Evolutionary conservation across 2,329 filamentous ascomycete genomes (phyloP).

Genomic region (Chaetomium strumarium): DNA sequence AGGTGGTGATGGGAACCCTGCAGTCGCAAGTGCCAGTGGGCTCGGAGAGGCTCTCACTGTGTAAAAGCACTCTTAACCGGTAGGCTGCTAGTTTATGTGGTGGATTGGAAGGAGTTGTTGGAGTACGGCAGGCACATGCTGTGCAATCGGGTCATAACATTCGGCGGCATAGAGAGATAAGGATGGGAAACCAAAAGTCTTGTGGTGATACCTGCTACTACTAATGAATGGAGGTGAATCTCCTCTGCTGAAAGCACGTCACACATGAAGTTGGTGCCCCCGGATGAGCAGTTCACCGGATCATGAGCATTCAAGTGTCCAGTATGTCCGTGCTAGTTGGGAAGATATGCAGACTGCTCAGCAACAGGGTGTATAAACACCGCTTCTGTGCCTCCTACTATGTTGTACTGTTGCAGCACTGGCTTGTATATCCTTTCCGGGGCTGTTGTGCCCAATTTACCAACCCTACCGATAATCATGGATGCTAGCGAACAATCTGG

Average conservation of each 20-base stretch:
- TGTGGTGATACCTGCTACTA: not conserved
- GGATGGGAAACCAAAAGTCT: conserved; percentile 6
- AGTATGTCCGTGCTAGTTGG: no score
- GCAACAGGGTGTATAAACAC: not conserved
- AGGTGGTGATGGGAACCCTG: not conserved
- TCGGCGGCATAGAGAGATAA: not conserved
- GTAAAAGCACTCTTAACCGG: not conserved
- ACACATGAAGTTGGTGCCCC: no score
- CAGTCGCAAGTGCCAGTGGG: not conserved
- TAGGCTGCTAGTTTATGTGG: conserved; percentile 2
- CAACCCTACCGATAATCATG: no score
- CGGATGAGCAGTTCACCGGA: no score
- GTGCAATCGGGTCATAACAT: not conserved
- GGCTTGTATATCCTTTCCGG: not conserved
- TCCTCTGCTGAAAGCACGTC: not conserved
- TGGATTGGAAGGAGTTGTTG: conserved; percentile 12
- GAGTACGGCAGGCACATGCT: conserved; percentile 5
- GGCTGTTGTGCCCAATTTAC: no score
- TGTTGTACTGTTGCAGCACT: not conserved
- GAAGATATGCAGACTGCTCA: not conserved
- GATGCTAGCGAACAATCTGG: no score
- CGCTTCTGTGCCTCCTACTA: no score
- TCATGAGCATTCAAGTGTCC: no score
- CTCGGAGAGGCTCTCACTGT: not conserved
- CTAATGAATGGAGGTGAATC: not conserved